These are phyloP conservation scores for Botrytis paeoniae DNA, from an alignment of 2,329 filamentous ascomycete species.

Conservation along the genomic window DNA sequence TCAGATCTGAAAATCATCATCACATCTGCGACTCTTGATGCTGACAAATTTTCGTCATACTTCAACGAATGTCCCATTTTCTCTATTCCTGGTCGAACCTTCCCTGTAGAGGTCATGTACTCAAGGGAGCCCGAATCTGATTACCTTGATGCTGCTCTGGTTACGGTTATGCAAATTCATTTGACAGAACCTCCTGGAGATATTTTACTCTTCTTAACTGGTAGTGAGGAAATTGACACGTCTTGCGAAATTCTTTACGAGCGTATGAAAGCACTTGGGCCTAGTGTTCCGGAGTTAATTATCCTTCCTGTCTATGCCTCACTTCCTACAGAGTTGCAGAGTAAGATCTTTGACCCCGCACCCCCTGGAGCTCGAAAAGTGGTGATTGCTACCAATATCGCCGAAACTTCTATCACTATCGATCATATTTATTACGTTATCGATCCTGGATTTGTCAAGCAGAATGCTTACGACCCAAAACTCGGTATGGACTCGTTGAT, in stretches of 20 bases:
- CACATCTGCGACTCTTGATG: constrained; percentile 92
- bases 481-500: constrained; percentile 96
- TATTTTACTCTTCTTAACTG: constrained; percentile 94
- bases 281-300: constrained; percentile 84
- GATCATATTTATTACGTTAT: constrained; percentile 97
- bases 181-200: constrained; percentile 88
- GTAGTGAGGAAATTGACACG: constrained; percentile 96
- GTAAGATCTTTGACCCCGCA: constrained; percentile 89
- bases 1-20: constrained; percentile 93
- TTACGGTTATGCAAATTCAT: constrained; percentile 98
- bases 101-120: constrained; percentile 94
- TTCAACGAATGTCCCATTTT: constrained; percentile 97
- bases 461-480: constrained; percentile 95
- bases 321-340: constrained; percentile 90
- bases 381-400: constrained; percentile 97
- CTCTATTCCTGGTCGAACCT: constrained; percentile 91
- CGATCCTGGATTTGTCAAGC: constrained; percentile 96
- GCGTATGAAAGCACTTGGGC: constrained; percentile 91
- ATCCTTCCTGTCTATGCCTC: constrained; percentile 96
- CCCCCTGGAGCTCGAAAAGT: constrained; percentile 85
- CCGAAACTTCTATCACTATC: constrained; percentile 96
- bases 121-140: constrained; percentile 93
- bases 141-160: constrained; percentile 89
- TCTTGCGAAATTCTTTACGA: constrained; percentile 89
- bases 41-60: constrained; percentile 95